Evolutionary conservation across 768 basidiomycete genomes (phyloP), one percentile per base, ranked within the genome.

Genomic region (Crassisporium funariophilum): DNA sequence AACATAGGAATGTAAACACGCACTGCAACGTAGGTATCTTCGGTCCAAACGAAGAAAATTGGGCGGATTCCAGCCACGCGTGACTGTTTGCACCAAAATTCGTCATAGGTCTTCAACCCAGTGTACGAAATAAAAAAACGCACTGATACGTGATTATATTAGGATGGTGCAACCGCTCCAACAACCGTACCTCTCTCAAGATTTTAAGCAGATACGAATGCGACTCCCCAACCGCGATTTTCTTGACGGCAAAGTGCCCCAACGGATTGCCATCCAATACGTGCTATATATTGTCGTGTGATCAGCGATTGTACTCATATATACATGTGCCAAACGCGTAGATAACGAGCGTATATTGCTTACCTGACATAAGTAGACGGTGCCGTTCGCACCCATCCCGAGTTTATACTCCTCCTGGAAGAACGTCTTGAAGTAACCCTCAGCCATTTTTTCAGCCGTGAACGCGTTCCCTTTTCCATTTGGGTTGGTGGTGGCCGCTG

Each of bases 361-460:
- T 48, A 91, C 91, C 76, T 90, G 88, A 57, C 91, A 95, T 3
- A 95, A 73, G 61, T 76, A 97, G 1, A 98, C 95, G 19, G 77
- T 87, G 1, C 95, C 95, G 58, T 93, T 92, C 0, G 94, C 94
- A 34, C 95, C 95, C 91, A 97, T 95, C 0, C 95, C 95, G 5
- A 98, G 74, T 48, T 85, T 80, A 50, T 78, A 83, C 54, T 95
- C 91, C 58, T 97, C 94, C 47, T 85, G 81, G 60, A 98, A 98
- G 72, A 95, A 98, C 0, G 90, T 78, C 54, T 86, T 81, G 69
- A 95, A 95, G 63, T 98, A 98, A 0, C 94, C 94, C 43, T 93
- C 86, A 0, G 92, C 91, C 87, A 91, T 88, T 23, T 78, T 75
- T 41, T 86, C 84, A 2, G 81, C 75, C 2, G 81, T 73, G 65